Conservation (phyloP, 768 basidiomycete genomes). For the Pisolithus tinctorius region DNA sequence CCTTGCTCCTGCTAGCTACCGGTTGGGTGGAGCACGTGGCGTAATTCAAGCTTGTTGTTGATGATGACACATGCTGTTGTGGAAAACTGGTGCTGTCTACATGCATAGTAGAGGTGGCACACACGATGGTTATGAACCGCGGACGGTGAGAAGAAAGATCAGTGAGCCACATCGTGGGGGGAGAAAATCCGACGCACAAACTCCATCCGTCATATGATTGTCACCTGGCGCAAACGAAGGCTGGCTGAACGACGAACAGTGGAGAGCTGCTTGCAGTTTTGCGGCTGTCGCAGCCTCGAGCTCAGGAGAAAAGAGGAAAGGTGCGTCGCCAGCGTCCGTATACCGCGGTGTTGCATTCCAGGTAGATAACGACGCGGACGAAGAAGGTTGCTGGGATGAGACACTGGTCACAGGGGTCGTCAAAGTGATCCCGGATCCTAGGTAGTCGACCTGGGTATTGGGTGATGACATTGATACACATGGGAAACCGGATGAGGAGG, state of each 20-base stretch:
- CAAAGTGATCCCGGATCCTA: neutral
- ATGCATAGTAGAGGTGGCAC: conserved; percentile 2
- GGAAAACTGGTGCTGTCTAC: conserved; percentile 1
- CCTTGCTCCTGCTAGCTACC: conserved; percentile 3
- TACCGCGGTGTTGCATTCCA: conserved; percentile 13
- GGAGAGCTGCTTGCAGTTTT: conserved; percentile 20
- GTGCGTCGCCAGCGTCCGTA: conserved; percentile 26
- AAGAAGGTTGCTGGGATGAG: conserved; percentile 8
- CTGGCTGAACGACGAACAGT: conserved; percentile 9
- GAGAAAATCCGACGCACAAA: conserved; percentile 21
- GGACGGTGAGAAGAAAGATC: neutral
- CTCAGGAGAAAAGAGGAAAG: conserved; percentile 27
- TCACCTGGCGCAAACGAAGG: conserved; percentile 18
- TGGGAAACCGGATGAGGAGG: conserved; percentile 8
- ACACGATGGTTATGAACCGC: neutral
- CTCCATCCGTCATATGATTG: conserved; percentile 18
- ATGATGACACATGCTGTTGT: conserved; percentile 3
- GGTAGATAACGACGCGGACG: conserved; percentile 14
- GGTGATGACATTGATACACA: conserved; percentile 2
- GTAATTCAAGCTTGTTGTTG: neutral
- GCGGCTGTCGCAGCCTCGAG: conserved; percentile 24
- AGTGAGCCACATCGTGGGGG: neutral
- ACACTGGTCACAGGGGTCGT: conserved; percentile 12
- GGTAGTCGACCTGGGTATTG: conserved; percentile 12
- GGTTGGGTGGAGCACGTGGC: conserved; percentile 5